Base-by-base conservation (phyloP, 371 early-diverging fungal species). In the Syncephalastrum racemosum region DNA sequence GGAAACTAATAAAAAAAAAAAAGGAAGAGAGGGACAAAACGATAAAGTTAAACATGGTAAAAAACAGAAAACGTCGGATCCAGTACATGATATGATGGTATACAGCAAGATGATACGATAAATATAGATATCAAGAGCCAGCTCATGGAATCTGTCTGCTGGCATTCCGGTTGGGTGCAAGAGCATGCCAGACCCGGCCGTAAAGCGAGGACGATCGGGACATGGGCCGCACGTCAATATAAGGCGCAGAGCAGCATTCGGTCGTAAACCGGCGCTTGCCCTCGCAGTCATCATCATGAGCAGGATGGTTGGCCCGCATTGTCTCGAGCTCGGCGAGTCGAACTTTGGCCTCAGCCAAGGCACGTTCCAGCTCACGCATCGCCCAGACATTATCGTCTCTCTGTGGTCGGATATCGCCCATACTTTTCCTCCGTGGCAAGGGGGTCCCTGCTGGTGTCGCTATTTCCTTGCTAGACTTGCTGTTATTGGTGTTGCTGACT, bases 151-250 rank as follows among this genome's bases (percentile, higher is more conserved):
- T 16, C 36, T 43, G 43, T 14, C 13, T 25, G 18, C 25, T 16
- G 41, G 47, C 31, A 27, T 19, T 22, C 18, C 27, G 51, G 13
- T 51, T 56, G n/a, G 56, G 66, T 0, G 66, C 51, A 23, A 66
- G 31, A 8, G 61, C 66, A 47, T 60, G 60, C 66, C 61, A 66
- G 22, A 66, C 46, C 10, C 62, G 59, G 10, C 66, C 61, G 50
- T 66, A 66, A 16, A 66, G 47, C 4, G 66, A 64, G n/a, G 56
- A 48, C 16, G 66, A 61, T n/a, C 61, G 43, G 36, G 59, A 25
- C 41, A 48, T 46, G 27, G 39, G 45, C 4, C 50, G 19, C 31
- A 39, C 53, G 20, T 56, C 22, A 22, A 52, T 25, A 50, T 14
- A 42, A 14, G 54, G 13, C 13, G 20, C 5, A 44, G 61, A 13